Conservation (phyloP, 306 rosid genomes). For the Arachis stenosperma region DNA sequence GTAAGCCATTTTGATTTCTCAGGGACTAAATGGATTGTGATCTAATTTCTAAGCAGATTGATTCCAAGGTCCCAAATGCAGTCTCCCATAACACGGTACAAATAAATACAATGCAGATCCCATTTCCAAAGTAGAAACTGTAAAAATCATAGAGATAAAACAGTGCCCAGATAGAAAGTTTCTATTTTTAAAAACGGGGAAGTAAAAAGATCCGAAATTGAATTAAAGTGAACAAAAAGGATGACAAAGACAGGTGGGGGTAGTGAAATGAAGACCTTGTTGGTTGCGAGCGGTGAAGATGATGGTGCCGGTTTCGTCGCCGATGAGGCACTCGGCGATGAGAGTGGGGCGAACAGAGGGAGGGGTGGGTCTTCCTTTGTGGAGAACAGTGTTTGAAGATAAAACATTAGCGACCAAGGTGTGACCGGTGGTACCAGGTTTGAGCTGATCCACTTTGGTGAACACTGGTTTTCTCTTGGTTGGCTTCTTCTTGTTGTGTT, state of each 20-base stretch:
- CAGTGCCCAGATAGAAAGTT: not conserved
- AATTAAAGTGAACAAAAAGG: not conserved
- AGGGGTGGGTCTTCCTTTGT: constrained; percentile 56
- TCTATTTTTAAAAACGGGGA: constrained; percentile 5
- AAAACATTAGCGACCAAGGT: constrained; percentile 66
- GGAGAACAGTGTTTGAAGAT: constrained; percentile 57
- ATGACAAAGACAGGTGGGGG: not conserved
- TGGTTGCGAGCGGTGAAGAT: constrained; percentile 76
- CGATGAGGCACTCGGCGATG: constrained; percentile 80
- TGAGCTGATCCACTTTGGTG: constrained; percentile 67
- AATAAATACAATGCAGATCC: constrained; percentile 24
- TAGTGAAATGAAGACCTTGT: constrained; percentile 52
- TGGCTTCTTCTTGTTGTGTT: constrained; percentile 22
- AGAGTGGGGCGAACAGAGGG: constrained; percentile 56
- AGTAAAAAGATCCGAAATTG: not conserved
- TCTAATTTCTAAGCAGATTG: no score
- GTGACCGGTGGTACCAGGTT: constrained; percentile 76
- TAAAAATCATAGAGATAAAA: constrained; percentile 2
- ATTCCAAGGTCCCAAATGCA: not conserved
- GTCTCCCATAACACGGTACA: constrained; percentile 4
- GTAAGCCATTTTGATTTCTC: not conserved
- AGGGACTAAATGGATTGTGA: not conserved
- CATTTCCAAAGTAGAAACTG: not conserved
- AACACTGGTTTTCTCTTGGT: constrained; percentile 74
- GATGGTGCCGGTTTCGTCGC: constrained; percentile 78